A percentile compares a stretch with the other conserved stretches of the same genome.
phyloP scores from a whole-genome alignment of 257 asterid genomes.

The Anisodus tanguticus region DNA sequence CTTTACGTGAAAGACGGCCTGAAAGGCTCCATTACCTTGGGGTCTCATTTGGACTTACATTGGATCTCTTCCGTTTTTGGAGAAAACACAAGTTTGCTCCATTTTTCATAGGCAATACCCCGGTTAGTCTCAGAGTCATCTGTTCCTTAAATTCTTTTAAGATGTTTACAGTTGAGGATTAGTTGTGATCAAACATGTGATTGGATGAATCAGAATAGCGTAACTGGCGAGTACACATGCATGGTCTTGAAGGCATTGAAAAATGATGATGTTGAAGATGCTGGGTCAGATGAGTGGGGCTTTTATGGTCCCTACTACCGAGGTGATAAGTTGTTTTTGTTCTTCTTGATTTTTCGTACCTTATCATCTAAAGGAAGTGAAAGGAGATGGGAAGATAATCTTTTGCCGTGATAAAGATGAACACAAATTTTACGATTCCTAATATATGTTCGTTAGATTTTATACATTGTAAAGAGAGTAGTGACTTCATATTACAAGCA shows the following conservation, averaged over 20 bases:
- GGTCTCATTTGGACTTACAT: conserved; percentile 92
- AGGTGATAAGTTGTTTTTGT: conserved; percentile 45
- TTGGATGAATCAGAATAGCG: conserved; percentile 55
- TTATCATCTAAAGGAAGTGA: neutral
- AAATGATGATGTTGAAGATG: conserved; percentile 73
- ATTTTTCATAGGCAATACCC: conserved; percentile 71
- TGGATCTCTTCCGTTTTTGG: conserved; percentile 93
- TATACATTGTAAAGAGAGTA: neutral
- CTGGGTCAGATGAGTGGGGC: conserved; percentile 64
- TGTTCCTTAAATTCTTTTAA: conserved; percentile 9
- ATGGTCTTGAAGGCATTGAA: conserved; percentile 84
- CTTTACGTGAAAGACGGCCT: conserved; percentile 78
- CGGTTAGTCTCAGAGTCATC: conserved; percentile 52
- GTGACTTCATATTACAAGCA: neutral
- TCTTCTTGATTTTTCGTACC: neutral
- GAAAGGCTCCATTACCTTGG: conserved; percentile 93
- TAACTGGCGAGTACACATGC: conserved; percentile 93
- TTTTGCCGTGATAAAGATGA: neutral
- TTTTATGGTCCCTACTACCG: conserved; percentile 72
- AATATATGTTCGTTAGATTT: neutral
- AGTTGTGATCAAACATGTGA: conserved; percentile 27
- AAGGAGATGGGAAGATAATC: conserved; percentile 4
- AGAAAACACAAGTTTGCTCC: conserved; percentile 90
- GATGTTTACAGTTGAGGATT: conserved; percentile 23
- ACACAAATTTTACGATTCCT: neutral